Conservation (phyloP, 176 grass and related monocot genomes). For the Canna indica region DNA sequence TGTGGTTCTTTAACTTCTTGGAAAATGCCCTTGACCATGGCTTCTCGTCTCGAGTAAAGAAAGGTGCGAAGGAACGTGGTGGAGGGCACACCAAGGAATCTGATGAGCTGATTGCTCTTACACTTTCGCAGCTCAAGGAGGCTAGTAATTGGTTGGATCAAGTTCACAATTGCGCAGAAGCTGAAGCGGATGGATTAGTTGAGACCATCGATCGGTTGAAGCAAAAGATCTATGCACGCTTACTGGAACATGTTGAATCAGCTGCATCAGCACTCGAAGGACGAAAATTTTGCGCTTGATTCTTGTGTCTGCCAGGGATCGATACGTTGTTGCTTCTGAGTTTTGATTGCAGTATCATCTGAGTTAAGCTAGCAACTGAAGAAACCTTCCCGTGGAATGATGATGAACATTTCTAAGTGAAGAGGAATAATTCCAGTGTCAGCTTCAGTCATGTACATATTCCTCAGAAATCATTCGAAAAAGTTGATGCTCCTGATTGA, state of each 20-base stretch:
- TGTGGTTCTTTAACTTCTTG: conserved; percentile 91
- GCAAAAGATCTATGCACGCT: conserved; percentile 79
- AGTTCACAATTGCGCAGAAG: conserved; percentile 29
- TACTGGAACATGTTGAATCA: conserved; percentile 81
- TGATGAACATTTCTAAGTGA: not conserved
- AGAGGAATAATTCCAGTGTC: not conserved
- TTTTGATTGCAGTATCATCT: not conserved
- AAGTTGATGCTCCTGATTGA: not conserved
- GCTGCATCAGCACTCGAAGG: conserved; percentile 77
- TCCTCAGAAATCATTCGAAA: not conserved
- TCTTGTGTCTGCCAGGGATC: not conserved
- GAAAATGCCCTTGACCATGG: conserved; percentile 49
- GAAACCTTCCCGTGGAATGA: not conserved
- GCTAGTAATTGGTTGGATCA: conserved; percentile 88
- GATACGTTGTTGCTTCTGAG: not conserved
- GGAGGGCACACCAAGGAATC: conserved; percentile 46
- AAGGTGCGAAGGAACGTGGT: conserved; percentile 30
- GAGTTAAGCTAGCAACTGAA: not conserved
- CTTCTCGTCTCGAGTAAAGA: conserved; percentile 38
- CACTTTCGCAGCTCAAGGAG: conserved; percentile 80
- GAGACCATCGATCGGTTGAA: conserved; percentile 69
- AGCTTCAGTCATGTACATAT: not conserved
- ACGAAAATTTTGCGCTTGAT: conserved; percentile 24
- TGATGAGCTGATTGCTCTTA: conserved; percentile 58
- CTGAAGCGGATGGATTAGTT: conserved; percentile 29